Conservation (phyloP, 1,284 basidiomycete species). For the Butyriboletus regius region DNA sequence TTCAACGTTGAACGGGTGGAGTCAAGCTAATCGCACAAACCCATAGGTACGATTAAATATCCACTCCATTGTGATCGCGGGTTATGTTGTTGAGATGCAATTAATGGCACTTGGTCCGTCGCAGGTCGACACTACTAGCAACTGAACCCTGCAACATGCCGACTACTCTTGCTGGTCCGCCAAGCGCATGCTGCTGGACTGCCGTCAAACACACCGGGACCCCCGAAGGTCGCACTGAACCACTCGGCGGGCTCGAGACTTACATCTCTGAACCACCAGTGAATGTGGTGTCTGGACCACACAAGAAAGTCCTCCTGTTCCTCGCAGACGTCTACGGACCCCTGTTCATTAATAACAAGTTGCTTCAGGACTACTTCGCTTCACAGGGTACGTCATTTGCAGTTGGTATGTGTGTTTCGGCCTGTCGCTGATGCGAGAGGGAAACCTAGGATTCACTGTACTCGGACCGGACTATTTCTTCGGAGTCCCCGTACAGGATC, state of each 20-base stretch:
- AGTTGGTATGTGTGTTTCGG: neutral
- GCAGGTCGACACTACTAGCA: neutral
- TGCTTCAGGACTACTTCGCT: conserved; percentile 49
- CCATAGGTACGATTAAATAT: neutral
- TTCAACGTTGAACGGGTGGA: neutral
- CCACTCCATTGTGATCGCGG: neutral
- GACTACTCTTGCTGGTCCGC: conserved; percentile 33
- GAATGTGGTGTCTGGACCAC: neutral
- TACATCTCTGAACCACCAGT: conserved; percentile 44
- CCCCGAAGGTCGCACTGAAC: conserved; percentile 37
- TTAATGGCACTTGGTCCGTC: neutral
- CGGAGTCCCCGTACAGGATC: conserved; percentile 12
- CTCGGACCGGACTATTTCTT: conserved; percentile 30
- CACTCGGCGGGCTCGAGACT: conserved; percentile 43
- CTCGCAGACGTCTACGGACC: conserved; percentile 46
- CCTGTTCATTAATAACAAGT: conserved; percentile 42
- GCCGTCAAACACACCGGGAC: conserved; percentile 44
- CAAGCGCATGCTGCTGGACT: conserved; percentile 41
- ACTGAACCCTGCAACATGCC: conserved; percentile 14
- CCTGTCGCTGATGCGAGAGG: neutral
- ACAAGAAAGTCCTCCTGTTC: conserved; percentile 43
- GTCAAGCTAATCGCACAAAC: neutral
- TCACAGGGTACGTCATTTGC: conserved; percentile 33
- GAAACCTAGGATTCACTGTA: conserved; percentile 22
- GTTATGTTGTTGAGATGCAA: neutral